Percentiles rank a stretch among this genome's conserved stretches.
phyloP scores from a whole-genome alignment of 2,329 filamentous ascomycete genomes.

The Setomelanomma holmii region DNA sequence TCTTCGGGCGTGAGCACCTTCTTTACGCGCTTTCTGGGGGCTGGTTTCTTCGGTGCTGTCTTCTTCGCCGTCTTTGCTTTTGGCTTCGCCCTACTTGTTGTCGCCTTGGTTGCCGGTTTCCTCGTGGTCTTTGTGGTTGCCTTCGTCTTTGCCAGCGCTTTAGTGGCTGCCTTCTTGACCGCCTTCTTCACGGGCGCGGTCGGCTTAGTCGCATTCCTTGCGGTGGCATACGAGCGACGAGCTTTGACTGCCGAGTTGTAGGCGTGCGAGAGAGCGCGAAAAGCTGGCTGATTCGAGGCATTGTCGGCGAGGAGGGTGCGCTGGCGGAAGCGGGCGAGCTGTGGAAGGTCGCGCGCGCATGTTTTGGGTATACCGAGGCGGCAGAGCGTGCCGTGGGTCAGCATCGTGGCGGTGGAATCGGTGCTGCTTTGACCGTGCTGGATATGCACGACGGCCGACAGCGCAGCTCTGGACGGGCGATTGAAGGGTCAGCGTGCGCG shows the following conservation, averaged over 20 bases:
- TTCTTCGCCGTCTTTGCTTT: slow-evolving; percentile 36
- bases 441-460: slow-evolving; percentile 6
- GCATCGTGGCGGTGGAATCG: slow-evolving; percentile 33
- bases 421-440: neutral
- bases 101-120: slow-evolving; percentile 33
- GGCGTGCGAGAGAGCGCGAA: slow-evolving; percentile 32
- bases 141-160: slow-evolving; percentile 23
- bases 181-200: slow-evolving; percentile 40
- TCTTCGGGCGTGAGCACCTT: slow-evolving; percentile 37
- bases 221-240: slow-evolving; percentile 46
- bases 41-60: slow-evolving; percentile 25
- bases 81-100: slow-evolving; percentile 13
- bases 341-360: slow-evolving; percentile 45
- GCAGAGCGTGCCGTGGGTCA: slow-evolving; percentile 44
- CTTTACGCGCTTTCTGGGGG: slow-evolving; percentile 28
- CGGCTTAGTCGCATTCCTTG: slow-evolving; percentile 38
- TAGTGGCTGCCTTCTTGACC: slow-evolving; percentile 32
- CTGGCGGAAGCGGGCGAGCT: slow-evolving; percentile 40
- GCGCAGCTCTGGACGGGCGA: slow-evolving; percentile 28
- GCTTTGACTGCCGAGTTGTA: slow-evolving; percentile 25
- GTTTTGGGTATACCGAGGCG: slow-evolving; percentile 46
- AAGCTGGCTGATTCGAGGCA: slow-evolving; percentile 23
- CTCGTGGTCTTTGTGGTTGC: slow-evolving; percentile 19
- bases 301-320: slow-evolving; percentile 30
- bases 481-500: slow-evolving; percentile 9